phyloP scores from a whole-genome alignment of 108 stramenopile species.

The Nitzschia sp. region DNA sequence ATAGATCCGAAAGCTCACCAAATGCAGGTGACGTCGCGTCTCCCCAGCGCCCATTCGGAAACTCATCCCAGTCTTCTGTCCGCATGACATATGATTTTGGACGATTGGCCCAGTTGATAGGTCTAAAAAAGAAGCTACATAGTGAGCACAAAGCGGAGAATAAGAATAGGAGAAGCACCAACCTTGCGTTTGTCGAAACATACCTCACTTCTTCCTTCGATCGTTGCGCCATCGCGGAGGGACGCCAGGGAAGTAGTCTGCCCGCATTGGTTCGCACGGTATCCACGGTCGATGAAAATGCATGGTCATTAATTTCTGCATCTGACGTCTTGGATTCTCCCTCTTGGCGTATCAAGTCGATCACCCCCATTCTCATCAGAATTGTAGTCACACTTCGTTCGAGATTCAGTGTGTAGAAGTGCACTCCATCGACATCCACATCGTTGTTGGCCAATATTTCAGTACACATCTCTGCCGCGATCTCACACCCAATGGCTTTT shows the following conservation, averaged over 20 bases:
- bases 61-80: constrained; percentile 97
- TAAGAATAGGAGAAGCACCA: background rate
- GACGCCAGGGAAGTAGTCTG: constrained; percentile 78
- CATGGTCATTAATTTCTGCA: background rate
- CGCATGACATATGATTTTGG: constrained; percentile 92
- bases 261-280: constrained; percentile 16
- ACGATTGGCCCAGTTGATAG: constrained; percentile 98
- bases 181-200: background rate
- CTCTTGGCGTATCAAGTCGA: constrained; percentile 17
- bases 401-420: constrained; percentile 96
- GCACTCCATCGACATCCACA: constrained; percentile 63
- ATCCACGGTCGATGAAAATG: constrained; percentile 9
- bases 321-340: background rate
- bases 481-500: constrained; percentile 87
- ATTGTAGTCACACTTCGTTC: constrained; percentile 85
- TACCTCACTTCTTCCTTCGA: constrained; percentile 82
- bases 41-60: constrained; percentile 95
- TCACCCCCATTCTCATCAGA: constrained; percentile 57
- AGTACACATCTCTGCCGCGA: constrained; percentile 82
- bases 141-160: background rate
- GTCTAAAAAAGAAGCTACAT: constrained; percentile 25
- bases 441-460: constrained; percentile 45
- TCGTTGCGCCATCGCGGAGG: constrained; percentile 68
- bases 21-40: constrained; percentile 90
- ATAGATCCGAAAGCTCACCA: constrained; percentile 87